Base-by-base conservation (phyloP, 345 rosid genomes). In the Aurinia saxatilis region DNA sequence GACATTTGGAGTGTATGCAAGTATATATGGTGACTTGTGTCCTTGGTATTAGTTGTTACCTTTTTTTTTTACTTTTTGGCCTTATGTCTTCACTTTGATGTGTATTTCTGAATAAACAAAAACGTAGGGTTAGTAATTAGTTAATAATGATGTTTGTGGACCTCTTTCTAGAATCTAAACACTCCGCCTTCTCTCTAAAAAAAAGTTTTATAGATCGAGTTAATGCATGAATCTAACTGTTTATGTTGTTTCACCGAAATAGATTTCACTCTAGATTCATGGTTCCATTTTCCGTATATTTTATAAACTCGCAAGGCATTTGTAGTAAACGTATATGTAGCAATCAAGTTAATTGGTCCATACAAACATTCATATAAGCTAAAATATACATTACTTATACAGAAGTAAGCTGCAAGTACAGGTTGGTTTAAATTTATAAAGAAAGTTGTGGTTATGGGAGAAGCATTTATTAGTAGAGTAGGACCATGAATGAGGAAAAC, bases 1-100 rank as follows among this genome's bases (percentile, higher is more conserved):
- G 63, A 52, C 45, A 16, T 50, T 40, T 50, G 59, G 52, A 39
- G 16, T 50, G 19, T 33, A 50, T 49, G 31, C 40, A 13, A 30
- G 14, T 67, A 49, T 67, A 67, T 49, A 67, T 57, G 71, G 63
- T 47, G 63, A 56, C 33, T 36, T 19, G 30, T 66, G 64, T 48
- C 65, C 18, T 57, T 14, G n/a, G n/a, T n/a, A n/a, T n/a, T n/a
- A n/a, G n/a, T n/a, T n/a, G 31, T 48, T 29, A 27, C 63, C 11
- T 25, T 13, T 64, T 21, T 21, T 21, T 21, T 38, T 64, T 8
- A 63, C 68, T 50, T 50, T 38, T 38, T 63, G 49, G 38, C 16
- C 8, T 35, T 47, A 13, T 45, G 25, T 19, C 13, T 31, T 60
- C 13, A 8, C 15, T 10, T 27, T 17, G 39, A 8, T 16, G 46